Base-by-base conservation (phyloP, 2,329 filamentous ascomycete genomes). In the Xylaria digitata region DNA sequence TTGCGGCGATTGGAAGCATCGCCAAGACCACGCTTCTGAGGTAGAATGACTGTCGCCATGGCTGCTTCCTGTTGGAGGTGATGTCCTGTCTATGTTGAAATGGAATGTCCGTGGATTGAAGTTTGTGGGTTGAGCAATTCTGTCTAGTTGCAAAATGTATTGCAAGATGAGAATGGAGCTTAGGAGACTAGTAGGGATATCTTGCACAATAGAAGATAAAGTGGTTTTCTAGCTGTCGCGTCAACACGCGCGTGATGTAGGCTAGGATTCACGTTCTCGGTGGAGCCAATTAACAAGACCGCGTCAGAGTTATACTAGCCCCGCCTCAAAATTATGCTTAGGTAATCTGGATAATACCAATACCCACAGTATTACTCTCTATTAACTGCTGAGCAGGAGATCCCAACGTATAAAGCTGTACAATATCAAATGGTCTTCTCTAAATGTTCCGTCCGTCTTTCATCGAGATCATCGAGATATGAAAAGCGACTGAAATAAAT, bases 11-110 rank as follows among this genome's bases (percentile, higher is more conserved):
- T 91, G 65, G 89, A 87, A 67, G 87, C 83, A 76, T 93, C 91
- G 71, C 86, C 89, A 55, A 93, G 83, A 73, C 91, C 88, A 76
- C 92, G 88, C 82, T 94, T 94, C 80, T 92, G 89, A 61, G 91
- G 88, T 63, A 89, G 79, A 66, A 85, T 76, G 68, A 82, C 78
- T 67, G 83, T 80, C 70, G 84, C 78, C 85, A 87, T 87, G 74
- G 64, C 70, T 69, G 60, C 49, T 63, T 58, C 66, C 61, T 11
- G 37, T 40, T 62, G 2, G 46, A 45, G 32, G 50, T 34, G 34
- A n/a, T 59, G 34, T 43, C 17, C 42, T 15, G 30, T 19, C 6
- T 40, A 23, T 42, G 15, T 23, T 37, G 23, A 54, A 34, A 37
- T 9, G 15, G n/a, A 30, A 55, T 40, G 21, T 21, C n/a, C 6